These are phyloP conservation scores for Maudiozyma pseudohumilis DNA, from an alignment of 805 yeast species.

Conservation along the genomic window DNA sequence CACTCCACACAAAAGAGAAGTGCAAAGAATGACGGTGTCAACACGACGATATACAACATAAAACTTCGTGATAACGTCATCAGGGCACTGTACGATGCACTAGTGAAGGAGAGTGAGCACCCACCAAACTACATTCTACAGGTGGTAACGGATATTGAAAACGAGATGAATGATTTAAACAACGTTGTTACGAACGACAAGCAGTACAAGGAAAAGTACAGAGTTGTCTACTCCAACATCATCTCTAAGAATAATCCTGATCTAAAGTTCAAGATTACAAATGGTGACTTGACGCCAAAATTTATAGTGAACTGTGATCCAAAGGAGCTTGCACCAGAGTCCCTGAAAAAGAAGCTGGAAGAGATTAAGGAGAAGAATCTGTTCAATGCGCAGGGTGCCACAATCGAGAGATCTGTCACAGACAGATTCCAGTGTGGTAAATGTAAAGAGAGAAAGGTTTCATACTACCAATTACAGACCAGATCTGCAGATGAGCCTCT, in stretches of 20 bases:
- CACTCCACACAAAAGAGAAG: constrained; percentile 54
- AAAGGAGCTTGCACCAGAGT: constrained; percentile 93
- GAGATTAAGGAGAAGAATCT: constrained; percentile 79
- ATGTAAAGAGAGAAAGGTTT: constrained; percentile 93
- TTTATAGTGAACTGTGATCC: constrained; percentile 73
- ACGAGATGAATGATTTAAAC: constrained; percentile 54
- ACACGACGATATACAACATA: constrained; percentile 59
- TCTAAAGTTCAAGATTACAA: constrained; percentile 56
- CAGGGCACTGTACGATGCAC: constrained; percentile 75
- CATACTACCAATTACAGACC: constrained; percentile 96
- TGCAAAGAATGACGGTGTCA: constrained; percentile 72
- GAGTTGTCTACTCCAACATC: constrained; percentile 79
- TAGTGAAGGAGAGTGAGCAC: constrained; percentile 66
- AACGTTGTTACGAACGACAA: constrained; percentile 41
- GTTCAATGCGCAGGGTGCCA: constrained; percentile 96
- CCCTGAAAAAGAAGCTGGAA: constrained; percentile 75
- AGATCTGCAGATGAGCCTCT: constrained; percentile 98
- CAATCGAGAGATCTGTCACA: constrained; percentile 89
- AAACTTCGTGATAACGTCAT: constrained; percentile 77
- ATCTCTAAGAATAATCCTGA: constrained; percentile 86
- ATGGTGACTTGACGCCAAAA: constrained; percentile 56
- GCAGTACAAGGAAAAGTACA: constrained; percentile 68
- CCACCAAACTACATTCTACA: constrained; percentile 53
- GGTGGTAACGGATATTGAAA: constrained; percentile 64
- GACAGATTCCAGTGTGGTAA: constrained; percentile 96